Evolutionary conservation across 208 protist species (phyloP).

Genomic region (Crithidia sp.): DNA sequence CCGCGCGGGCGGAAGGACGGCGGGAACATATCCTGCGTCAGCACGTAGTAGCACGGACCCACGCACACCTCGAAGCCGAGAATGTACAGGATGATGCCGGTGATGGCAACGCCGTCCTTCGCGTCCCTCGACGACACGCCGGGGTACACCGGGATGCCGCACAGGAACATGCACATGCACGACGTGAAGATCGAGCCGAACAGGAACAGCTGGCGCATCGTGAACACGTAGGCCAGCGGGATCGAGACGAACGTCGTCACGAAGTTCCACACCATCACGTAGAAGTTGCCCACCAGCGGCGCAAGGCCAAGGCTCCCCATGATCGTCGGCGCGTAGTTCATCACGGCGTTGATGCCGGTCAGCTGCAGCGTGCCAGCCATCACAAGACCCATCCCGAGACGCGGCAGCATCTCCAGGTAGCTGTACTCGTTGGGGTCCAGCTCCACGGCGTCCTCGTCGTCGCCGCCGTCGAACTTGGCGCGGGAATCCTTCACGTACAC

Average conservation of each 20-base stretch:
- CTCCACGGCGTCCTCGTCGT: slow-evolving; percentile 11
- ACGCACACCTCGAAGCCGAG: slow-evolving; percentile 74
- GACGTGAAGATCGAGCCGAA: slow-evolving; percentile 62
- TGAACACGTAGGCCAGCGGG: slow-evolving; percentile 65
- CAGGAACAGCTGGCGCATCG: slow-evolving; percentile 82
- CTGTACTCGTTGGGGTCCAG: slow-evolving; percentile 57
- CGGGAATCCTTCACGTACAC: slow-evolving; percentile 30
- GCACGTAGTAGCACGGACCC: slow-evolving; percentile 83
- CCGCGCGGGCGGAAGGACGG: slow-evolving; percentile 77
- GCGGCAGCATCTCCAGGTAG: slow-evolving; percentile 48
- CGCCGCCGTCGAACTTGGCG: slow-evolving; percentile 27
- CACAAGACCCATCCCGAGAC: slow-evolving; percentile 52
- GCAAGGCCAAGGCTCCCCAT: slow-evolving; percentile 66
- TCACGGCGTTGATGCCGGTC: slow-evolving; percentile 88
- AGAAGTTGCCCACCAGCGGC: slow-evolving; percentile 77
- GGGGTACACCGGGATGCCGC: slow-evolving; percentile 84
- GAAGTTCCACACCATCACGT: slow-evolving; percentile 90
- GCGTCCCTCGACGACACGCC: slow-evolving; percentile 44
- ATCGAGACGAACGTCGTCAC: slow-evolving; percentile 80
- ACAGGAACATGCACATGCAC: slow-evolving; percentile 74
- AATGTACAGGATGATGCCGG: slow-evolving; percentile 86
- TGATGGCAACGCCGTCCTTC: slow-evolving; percentile 76
- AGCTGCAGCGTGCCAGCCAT: slow-evolving; percentile 76
- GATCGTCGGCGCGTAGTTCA: slow-evolving; percentile 89
- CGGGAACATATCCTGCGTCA: slow-evolving; percentile 87